Percentiles rank a stretch among this genome's conserved stretches.
phyloP scores from a whole-genome alignment of 1,284 basidiomycete species.

The Fomitopsis pinicola region DNA sequence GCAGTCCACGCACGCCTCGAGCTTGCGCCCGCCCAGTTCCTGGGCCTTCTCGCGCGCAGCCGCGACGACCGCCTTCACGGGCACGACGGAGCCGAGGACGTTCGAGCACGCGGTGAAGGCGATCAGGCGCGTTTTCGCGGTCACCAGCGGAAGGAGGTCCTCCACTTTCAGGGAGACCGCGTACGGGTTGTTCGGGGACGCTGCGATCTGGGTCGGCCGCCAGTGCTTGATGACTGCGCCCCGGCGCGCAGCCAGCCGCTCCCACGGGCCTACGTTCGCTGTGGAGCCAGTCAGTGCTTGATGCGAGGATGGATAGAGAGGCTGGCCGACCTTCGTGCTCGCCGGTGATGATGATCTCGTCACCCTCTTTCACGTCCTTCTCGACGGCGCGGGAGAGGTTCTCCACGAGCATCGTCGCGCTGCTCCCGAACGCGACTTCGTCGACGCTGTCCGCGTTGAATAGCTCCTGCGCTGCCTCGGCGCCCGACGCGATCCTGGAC shows the following conservation, averaged over 20 bases:
- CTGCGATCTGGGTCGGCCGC: conserved; percentile 39
- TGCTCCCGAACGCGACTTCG: conserved; percentile 65
- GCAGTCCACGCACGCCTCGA: conserved; percentile 69
- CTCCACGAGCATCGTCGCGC: conserved; percentile 64
- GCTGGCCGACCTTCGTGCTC: conserved; percentile 68
- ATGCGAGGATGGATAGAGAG: background rate
- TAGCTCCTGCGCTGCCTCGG: conserved; percentile 49
- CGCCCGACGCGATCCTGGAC: conserved; percentile 46
- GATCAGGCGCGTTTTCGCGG: conserved; percentile 62
- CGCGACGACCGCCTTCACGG: conserved; percentile 53
- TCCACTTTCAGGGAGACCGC: conserved; percentile 54
- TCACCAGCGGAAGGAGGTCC: conserved; percentile 59
- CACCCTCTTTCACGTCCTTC: conserved; percentile 44
- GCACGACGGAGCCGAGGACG: conserved; percentile 64
- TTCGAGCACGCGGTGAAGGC: conserved; percentile 78
- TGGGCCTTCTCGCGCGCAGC: conserved; percentile 48
- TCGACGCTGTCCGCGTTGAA: conserved; percentile 58
- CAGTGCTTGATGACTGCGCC: conserved; percentile 57
- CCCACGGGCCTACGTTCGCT: conserved; percentile 82
- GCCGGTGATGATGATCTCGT: conserved; percentile 71
- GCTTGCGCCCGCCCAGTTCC: conserved; percentile 51
- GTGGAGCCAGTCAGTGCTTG: background rate
- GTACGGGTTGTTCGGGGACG: conserved; percentile 58
- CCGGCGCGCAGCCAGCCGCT: conserved; percentile 59
- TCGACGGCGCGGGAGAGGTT: conserved; percentile 63